Base-by-base conservation (phyloP, 228 moss, liverwort and hornwort genomes). In the Sphagnum fallax region DNA sequence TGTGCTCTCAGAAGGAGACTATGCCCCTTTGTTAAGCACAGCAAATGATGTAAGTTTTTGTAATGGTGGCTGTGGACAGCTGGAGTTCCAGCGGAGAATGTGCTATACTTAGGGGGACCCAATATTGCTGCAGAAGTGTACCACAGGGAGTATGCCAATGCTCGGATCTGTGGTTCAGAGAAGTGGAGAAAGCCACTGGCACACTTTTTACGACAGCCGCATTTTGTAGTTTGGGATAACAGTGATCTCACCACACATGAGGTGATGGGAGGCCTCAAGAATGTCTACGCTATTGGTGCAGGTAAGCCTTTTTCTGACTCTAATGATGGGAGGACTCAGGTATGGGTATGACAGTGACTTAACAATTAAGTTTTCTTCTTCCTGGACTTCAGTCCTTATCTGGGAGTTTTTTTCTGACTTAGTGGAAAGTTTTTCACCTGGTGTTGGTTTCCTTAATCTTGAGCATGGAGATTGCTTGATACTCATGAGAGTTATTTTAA, bases 191-290 rank as follows among this genome's bases (percentile, higher is more conserved):
- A 90, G 71, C 87, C 93, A n/a, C 70, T 97, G 70, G 83, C 93
- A 12, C 86, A 85, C 14, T 97, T 97, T 66, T 76, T 97, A 58
- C 91, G 97, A 67, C 97, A 97, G 66, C 93, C 97, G 8, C 90
- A 97, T 81, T 97, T 97, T 71, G 91, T 93, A 49, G 97, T 97
- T 8, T 97, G 97, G 97, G 97, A 93, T 81, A 93, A 97, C 73
- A 90, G 91, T 60, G 97, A 97, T 70, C 83, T 97, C 64, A 90
- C 88, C 48, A 97, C 97, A 1, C 97, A 97, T 50, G 97, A 97
- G 80, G 93, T 97, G 13, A 97, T 97, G 97, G 97, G 97, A 78
- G 97, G 97, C 61, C 82, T 97, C 50, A 97, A 97, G 74, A 97
- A 97, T 59, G 97, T 97, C 5, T 97, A 97, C 70, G 97, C 97